phyloP scores from a whole-genome alignment of 495 filamentous ascomycete genomes.

The Aspergillus kassunensis region DNA sequence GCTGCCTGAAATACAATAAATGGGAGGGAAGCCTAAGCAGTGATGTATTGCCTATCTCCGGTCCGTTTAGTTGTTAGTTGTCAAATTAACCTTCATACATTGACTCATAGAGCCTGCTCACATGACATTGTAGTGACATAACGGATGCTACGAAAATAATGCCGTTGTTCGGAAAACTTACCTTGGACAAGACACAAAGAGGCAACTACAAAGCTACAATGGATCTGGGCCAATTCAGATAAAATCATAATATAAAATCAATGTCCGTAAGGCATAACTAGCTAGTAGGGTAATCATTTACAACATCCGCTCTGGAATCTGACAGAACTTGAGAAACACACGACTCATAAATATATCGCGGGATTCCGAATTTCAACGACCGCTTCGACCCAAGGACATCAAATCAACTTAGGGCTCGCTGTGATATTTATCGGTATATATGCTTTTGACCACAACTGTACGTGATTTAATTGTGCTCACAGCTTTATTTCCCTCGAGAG shows the following conservation, averaged over 20 bases:
- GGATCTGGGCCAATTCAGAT: no score
- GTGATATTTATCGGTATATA: constrained; percentile 10
- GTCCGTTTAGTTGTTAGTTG: not conserved
- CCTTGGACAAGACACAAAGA: no score
- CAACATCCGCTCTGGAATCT: constrained; percentile 13
- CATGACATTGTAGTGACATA: not conserved
- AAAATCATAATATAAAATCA: no score
- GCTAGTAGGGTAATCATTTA: constrained; percentile 11
- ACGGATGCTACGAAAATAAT: no score
- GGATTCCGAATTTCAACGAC: not conserved
- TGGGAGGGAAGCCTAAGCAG: not conserved
- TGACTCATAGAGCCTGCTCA: not conserved
- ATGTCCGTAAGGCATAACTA: no score
- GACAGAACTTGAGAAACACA: constrained; percentile 18
- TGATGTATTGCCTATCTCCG: not conserved
- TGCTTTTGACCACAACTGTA: constrained; percentile 2
- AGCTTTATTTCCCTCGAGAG: constrained; percentile 48
- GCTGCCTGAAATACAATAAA: not conserved
- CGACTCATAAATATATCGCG: constrained; percentile 5
- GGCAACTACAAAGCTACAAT: no score
- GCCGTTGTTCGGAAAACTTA: no score
- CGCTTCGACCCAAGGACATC: not conserved
- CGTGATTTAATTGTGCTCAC: constrained; percentile 21
- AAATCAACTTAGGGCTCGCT: not conserved
- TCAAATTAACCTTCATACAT: not conserved